A percentile compares a stretch with the other conserved stretches of the same genome.
Conservation (phyloP, 192 early-diverging fungal species). For the Umbelopsis vinacea region DNA sequence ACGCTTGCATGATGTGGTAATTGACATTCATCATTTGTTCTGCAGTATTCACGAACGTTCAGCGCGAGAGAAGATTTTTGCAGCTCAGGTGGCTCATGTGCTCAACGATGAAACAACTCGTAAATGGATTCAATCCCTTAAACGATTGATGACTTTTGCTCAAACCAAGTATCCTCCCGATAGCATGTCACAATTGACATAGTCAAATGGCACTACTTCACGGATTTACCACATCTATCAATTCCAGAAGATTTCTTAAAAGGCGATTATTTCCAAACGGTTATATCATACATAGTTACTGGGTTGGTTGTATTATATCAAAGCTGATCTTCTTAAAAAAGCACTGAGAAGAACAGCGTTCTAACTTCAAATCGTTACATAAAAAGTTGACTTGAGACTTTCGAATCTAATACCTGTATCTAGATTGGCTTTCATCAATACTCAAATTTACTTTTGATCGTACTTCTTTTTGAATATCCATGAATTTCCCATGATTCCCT, state of each 20-base stretch:
- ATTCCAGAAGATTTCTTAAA: no score
- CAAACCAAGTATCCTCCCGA: conserved; percentile 90
- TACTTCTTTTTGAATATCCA: conserved; percentile 87
- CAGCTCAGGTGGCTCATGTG: conserved; percentile 94
- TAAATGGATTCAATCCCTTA: conserved; percentile 99
- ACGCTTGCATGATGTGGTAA: neutral
- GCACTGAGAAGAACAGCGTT: neutral
- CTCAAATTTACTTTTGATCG: conserved; percentile 35
- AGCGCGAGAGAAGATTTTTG: conserved; percentile 95
- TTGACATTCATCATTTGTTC: neutral
- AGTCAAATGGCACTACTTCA: neutral
- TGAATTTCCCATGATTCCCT: conserved; percentile 74
- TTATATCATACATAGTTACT: no score
- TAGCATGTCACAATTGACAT: conserved; percentile 41
- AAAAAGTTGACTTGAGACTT: no score
- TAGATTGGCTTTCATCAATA: neutral
- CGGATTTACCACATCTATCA: neutral
- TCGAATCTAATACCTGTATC: neutral
- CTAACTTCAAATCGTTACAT: no score
- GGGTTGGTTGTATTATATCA: no score
- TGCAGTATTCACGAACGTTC: conserved; percentile 94
- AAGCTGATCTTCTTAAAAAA: neutral
- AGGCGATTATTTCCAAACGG: no score
- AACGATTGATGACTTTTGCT: conserved; percentile 95
- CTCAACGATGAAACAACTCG: conserved; percentile 95